These are phyloP conservation scores for Cladosporium sp. DNA, from an alignment of 2,329 filamentous ascomycete species.

Conservation along the genomic window DNA sequence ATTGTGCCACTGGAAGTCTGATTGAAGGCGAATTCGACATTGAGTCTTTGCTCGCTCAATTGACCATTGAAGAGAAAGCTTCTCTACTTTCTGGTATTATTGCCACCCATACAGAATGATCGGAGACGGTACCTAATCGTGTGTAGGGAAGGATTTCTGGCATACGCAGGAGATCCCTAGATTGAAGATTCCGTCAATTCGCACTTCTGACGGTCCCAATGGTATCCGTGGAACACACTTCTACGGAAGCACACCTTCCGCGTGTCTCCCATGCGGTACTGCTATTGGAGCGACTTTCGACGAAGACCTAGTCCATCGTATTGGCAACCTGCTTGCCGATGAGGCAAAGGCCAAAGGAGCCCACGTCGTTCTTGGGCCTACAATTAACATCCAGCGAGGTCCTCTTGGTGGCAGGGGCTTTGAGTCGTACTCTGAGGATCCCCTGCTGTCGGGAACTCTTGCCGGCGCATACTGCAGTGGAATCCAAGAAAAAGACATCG, in stretches of 20 bases:
- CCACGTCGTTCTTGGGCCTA: conserved; percentile 31
- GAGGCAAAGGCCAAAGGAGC: conserved; percentile 34
- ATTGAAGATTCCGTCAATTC: conserved; percentile 63
- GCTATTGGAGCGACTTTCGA: conserved; percentile 18
- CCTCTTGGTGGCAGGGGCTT: conserved; percentile 73
- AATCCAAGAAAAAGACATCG: conserved; percentile 70
- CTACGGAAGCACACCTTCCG: conserved; percentile 66
- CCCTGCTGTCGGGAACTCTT: conserved; percentile 71
- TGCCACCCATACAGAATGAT: conserved; percentile 71
- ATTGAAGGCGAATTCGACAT: conserved; percentile 31
- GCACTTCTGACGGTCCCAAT: conserved; percentile 69
- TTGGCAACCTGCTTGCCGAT: conserved; percentile 28
- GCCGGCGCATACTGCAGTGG: conserved; percentile 62
- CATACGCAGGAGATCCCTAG: conserved; percentile 62
- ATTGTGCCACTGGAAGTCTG: background rate
- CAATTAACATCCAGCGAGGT: conserved; percentile 33
- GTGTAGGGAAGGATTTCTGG: conserved; percentile 61
- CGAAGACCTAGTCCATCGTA: conserved; percentile 6
- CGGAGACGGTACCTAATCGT: conserved; percentile 33
- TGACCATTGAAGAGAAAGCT: conserved; percentile 34
- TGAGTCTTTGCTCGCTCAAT: conserved; percentile 32
- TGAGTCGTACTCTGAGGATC: conserved; percentile 84
- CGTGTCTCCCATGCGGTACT: conserved; percentile 71
- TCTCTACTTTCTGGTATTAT: conserved; percentile 41
- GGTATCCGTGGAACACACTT: conserved; percentile 68